phyloP scores from a whole-genome alignment of 345 rosid genomes.

The Rhodomyrtus tomentosa region DNA sequence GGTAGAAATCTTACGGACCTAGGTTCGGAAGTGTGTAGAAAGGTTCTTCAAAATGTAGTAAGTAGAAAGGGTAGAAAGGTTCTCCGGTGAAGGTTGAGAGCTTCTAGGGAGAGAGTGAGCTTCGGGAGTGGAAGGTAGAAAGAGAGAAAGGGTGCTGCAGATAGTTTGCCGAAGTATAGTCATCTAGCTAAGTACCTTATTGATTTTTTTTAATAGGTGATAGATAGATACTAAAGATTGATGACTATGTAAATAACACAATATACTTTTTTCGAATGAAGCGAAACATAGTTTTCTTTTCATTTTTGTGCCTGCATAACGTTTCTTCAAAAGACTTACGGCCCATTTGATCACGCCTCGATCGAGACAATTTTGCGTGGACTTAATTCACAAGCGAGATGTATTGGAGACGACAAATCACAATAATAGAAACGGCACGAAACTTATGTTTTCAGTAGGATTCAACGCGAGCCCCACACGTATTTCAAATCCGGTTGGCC shows the following conservation, averaged over 20 bases:
- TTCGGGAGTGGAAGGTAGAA: no score
- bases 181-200: not conserved
- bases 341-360: not conserved
- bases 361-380: not conserved
- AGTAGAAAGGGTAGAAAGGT: no score
- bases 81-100: no score
- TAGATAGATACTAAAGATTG: not conserved
- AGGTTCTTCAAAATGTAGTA: no score
- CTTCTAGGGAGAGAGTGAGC: no score
- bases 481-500: not conserved
- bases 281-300: no score
- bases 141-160: no score
- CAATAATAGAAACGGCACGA: not conserved
- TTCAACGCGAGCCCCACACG: not conserved
- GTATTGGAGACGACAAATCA: not conserved
- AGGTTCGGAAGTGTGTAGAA: no score
- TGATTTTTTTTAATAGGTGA: not conserved
- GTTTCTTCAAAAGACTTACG: not conserved
- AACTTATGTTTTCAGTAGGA: not conserved
- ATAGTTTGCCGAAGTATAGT: no score
- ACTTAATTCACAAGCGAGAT: not conserved
- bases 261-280: not conserved
- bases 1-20: no score
- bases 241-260: not conserved
- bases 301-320: not conserved